These are phyloP conservation scores for Fragaria ananassa DNA, from an alignment of 306 rosid genomes.

Conservation along the genomic window DNA sequence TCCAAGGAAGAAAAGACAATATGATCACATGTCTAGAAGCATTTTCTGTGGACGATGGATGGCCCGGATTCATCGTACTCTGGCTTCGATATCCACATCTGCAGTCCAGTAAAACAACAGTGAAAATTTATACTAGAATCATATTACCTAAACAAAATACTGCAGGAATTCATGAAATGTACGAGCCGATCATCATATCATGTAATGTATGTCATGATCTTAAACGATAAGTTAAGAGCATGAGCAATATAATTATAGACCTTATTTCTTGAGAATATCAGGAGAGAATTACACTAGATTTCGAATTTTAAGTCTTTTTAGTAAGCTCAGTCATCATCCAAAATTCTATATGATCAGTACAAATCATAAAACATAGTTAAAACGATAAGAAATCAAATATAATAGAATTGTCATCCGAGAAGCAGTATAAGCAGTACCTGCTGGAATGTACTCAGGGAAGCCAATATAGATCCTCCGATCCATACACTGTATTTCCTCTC, in stretches of 20 bases:
- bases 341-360: not conserved
- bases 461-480: slow-evolving; percentile 45
- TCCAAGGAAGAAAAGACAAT: not conserved
- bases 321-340: not conserved
- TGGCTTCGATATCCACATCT: slow-evolving; percentile 47
- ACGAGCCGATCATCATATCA: not conserved
- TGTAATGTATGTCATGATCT: not conserved
- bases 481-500: slow-evolving; percentile 46
- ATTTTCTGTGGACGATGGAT: slow-evolving; percentile 44
- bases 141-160: not conserved
- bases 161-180: not conserved
- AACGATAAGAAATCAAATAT: not conserved
- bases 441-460: slow-evolving; percentile 47
- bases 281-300: not conserved
- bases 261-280: not conserved
- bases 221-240: not conserved
- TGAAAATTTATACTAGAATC: not conserved
- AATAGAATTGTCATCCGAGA: not conserved
- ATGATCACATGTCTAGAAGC: slow-evolving; percentile 20
- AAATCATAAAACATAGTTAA: not conserved
- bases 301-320: not conserved
- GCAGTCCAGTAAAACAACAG: slow-evolving; percentile 4
- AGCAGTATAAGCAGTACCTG: slow-evolving; percentile 25
- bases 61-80: slow-evolving; percentile 45
- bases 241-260: not conserved